These are phyloP conservation scores for Cryptomeria japonica DNA, from an alignment of 75 land plant species.

Conservation along the genomic window DNA sequence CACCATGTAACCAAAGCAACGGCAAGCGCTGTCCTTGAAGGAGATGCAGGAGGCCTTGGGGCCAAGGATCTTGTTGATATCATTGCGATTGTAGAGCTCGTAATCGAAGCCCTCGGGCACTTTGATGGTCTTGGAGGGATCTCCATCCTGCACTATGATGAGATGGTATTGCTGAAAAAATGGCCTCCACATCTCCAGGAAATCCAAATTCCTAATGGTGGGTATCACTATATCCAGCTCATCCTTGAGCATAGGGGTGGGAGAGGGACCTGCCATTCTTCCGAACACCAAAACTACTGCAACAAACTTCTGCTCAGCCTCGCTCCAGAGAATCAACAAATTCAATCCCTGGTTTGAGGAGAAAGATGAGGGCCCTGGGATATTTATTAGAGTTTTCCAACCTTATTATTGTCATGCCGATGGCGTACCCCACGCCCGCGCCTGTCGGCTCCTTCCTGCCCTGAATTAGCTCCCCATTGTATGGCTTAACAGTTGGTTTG, in stretches of 20 bases:
- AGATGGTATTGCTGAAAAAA: slow-evolving; percentile 64
- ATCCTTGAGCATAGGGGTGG: slow-evolving; percentile 34
- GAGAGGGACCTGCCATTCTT: neutral
- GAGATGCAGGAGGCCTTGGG: slow-evolving; percentile 65
- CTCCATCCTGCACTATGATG: slow-evolving; percentile 72
- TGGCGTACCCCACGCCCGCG: no score
- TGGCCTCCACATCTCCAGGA: slow-evolving; percentile 78
- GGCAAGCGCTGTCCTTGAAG: slow-evolving; percentile 74
- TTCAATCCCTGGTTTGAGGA: no score
- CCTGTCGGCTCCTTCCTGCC: no score
- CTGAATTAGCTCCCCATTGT: no score
- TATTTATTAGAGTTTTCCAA: no score
- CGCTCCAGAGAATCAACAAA: no score
- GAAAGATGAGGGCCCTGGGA: no score
- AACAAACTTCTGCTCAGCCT: no score
- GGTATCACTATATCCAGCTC: slow-evolving; percentile 74
- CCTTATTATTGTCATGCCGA: no score
- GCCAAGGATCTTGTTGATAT: slow-evolving; percentile 63
- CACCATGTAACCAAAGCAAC: slow-evolving; percentile 72
- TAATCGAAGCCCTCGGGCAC: slow-evolving; percentile 73
- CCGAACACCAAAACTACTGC: no score
- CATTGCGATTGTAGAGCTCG: slow-evolving; percentile 70
- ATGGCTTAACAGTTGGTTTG: no score
- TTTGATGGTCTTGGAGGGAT: slow-evolving; percentile 45
- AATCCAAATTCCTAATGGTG: slow-evolving; percentile 62